Evolutionary conservation across 371 early-diverging fungal species (phyloP), one percentile per base, ranked within the genome.

Genomic region (Mucor irregularis): DNA sequence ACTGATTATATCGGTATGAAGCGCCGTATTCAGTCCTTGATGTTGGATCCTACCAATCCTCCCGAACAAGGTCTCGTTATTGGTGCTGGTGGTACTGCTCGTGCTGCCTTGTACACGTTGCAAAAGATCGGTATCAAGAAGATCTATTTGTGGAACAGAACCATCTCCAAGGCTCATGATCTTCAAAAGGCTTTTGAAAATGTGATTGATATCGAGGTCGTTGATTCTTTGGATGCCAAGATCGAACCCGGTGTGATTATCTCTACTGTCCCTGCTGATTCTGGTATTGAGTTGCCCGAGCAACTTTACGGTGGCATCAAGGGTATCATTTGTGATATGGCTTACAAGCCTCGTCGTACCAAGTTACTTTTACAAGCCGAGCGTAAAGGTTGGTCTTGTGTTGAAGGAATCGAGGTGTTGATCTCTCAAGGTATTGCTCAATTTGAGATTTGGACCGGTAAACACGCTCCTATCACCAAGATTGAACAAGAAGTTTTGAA

Each of bases 21-120:
- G 50, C 74, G 77, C 31, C 78, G 83, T 46, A 76, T 95, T 25
- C 76, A 81, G 53, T 72, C 77, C 4, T 47, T 77, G 42, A 81
- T 82, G 69, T 56, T 74, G 38, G 73, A 76, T 56, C 61, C 72
- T 33, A 58, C 40, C 50, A 64, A 59, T 28, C 61, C 68, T 9
- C 73, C 74, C 8, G 64, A 64, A 10, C 53, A 76, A 44, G 78
- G 95, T 9, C 81, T 94, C 26, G 91, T 98, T 3, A 81, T 98
- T 52, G 98, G 98, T n/a, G 96, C 94, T 7, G 98, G 98, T 40
- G 98, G 98, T 11, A 98, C 98, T 4, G 84, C 95, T 3, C 82
- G 97, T 28, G 98, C 98, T 0, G 97, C 93, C 6, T 71, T 93
- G 22, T 95, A 89, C 62, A 94, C 97, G 0, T 73, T 96, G 33